A percentile compares a stretch with the other conserved stretches of the same genome.
These are phyloP conservation scores for Cucumis sativus DNA, from an alignment of 306 rosid species.

Conservation along the genomic window Cucumber_9930_V3 NC_026657.2:170501-171000, in stretches of 20 bases:
- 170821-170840: conserved; percentile 25
- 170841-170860: conserved; percentile 20
- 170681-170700: conserved; percentile 45
- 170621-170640: conserved; percentile 41
- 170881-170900: conserved; percentile 38
- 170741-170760: conserved; percentile 56
- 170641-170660: conserved; percentile 41
- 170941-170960: conserved; percentile 47
- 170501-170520: conserved; percentile 45
- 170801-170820: conserved; percentile 37
- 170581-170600: conserved; percentile 51
- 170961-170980: conserved; percentile 30
- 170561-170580: conserved; percentile 50
- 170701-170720: conserved; percentile 49
- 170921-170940: conserved; percentile 61
- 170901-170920: conserved; percentile 79
- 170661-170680: conserved; percentile 45
- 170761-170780: conserved; percentile 54
- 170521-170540: conserved; percentile 53
- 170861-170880: conserved; percentile 36
- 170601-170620: conserved; percentile 60
- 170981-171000: conserved; percentile 22
- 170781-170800: conserved; percentile 40
- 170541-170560: conserved; percentile 47
- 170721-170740: conserved; percentile 35